These are phyloP conservation scores for Colletotrichum somersetense DNA, from an alignment of 2,329 filamentous ascomycete species.

Conservation along the genomic window DNA sequence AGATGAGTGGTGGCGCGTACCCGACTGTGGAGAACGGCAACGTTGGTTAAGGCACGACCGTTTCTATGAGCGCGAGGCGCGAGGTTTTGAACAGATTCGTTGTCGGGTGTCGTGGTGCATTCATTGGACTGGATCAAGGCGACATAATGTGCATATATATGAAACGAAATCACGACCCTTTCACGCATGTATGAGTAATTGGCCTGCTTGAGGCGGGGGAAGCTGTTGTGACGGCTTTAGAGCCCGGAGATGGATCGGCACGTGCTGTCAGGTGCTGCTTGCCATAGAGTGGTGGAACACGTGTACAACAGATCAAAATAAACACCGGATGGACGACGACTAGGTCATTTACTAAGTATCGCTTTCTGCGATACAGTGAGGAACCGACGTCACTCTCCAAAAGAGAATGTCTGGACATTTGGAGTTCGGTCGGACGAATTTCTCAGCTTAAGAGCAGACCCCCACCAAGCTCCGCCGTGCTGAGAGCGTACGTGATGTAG, in stretches of 20 bases:
- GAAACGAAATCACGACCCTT: conserved; percentile 36
- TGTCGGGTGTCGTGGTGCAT: neutral
- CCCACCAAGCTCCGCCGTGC: neutral
- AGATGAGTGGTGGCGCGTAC: conserved; percentile 75
- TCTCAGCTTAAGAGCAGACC: neutral
- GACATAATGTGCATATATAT: conserved; percentile 29
- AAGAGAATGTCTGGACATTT: neutral
- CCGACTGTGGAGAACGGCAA: conserved; percentile 74
- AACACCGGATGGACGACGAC: neutral
- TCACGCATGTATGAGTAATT: conserved; percentile 37
- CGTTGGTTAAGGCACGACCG: conserved; percentile 51
- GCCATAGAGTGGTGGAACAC: conserved; percentile 8
- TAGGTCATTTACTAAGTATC: neutral
- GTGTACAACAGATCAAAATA: conserved; percentile 5
- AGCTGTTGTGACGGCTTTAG: conserved; percentile 4
- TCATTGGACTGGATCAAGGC: conserved; percentile 9
- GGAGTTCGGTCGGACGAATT: neutral
- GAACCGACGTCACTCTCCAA: neutral
- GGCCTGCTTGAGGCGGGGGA: conserved; percentile 19
- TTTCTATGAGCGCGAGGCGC: neutral
- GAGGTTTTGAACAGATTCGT: neutral
- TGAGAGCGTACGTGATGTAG: neutral
- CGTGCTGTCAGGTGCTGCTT: neutral
- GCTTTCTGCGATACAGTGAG: neutral
- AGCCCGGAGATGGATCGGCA: neutral